Conservation (phyloP, 768 basidiomycete genomes). For the Arthromyces matolae region DNA sequence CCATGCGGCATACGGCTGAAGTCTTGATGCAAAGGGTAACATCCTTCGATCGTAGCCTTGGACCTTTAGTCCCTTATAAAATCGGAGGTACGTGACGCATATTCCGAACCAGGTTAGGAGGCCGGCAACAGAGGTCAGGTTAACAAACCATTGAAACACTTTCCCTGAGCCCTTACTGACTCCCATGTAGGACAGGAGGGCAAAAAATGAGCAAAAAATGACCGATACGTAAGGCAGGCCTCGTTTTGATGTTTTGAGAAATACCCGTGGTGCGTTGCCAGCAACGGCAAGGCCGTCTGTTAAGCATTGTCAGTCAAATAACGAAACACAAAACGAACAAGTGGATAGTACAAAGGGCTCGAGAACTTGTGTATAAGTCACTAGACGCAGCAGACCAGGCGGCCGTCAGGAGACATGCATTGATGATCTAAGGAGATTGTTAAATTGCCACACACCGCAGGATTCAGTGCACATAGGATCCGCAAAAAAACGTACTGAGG, state of each 20-base stretch:
- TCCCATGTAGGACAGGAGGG: conserved; percentile 79
- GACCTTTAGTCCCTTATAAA: conserved; percentile 73
- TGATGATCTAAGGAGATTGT: conserved; percentile 54
- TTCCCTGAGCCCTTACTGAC: conserved; percentile 56
- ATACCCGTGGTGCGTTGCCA: conserved; percentile 80
- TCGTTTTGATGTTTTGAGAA: conserved; percentile 57
- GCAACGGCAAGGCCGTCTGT: conserved; percentile 74
- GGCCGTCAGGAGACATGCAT: conserved; percentile 80
- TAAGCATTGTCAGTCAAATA: not conserved
- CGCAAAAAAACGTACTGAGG: conserved; percentile 54
- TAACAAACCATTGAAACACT: conserved; percentile 79
- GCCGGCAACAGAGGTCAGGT: conserved; percentile 63
- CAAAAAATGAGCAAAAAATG: conserved; percentile 60
- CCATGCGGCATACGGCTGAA: conserved; percentile 76
- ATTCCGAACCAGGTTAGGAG: conserved; percentile 82
- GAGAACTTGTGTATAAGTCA: conserved; percentile 88
- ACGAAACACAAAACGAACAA: no score
- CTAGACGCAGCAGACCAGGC: conserved; percentile 91
- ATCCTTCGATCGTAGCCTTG: conserved; percentile 71
- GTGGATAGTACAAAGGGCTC: conserved; percentile 60
- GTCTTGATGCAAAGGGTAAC: conserved; percentile 62
- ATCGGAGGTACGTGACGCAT: conserved; percentile 71
- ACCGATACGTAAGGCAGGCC: conserved; percentile 80
- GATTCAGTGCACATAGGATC: not conserved
- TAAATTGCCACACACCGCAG: not conserved